Conservation (phyloP, 2,329 filamentous ascomycete genomes). For the Sporothrix protearum region DNA sequence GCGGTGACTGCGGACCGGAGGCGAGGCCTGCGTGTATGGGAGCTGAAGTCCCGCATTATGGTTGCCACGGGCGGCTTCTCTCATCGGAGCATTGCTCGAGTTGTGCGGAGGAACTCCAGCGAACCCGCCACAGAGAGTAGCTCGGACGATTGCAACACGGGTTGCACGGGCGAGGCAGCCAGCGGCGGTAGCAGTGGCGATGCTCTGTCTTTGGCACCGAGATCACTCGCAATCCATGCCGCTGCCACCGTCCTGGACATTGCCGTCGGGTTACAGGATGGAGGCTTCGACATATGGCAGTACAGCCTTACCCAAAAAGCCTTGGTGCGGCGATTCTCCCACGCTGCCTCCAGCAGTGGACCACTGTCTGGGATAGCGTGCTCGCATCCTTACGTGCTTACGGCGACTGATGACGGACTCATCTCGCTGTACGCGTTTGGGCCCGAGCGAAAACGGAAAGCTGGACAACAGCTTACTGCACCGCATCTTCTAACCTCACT, state of each 20-base stretch:
- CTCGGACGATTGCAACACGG: neutral
- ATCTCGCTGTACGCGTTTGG: constrained; percentile 72
- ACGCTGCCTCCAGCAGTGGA: constrained; percentile 60
- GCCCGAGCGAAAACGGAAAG: neutral
- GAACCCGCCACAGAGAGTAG: neutral
- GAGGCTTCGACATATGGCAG: constrained; percentile 67
- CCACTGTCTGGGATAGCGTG: constrained; percentile 68
- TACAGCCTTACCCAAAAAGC: constrained; percentile 44
- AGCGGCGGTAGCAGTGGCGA: constrained; percentile 19
- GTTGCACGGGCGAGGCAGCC: constrained; percentile 26
- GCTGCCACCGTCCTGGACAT: constrained; percentile 53
- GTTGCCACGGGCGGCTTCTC: constrained; percentile 49
- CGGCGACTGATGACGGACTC: constrained; percentile 69
- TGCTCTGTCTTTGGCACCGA: constrained; percentile 43
- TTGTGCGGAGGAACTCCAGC: neutral
- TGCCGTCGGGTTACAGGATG: constrained; percentile 67
- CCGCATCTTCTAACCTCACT: constrained; percentile 71
- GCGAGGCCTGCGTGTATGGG: constrained; percentile 75
- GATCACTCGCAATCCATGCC: constrained; percentile 63
- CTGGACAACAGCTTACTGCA: constrained; percentile 29
- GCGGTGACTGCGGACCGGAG: constrained; percentile 71
- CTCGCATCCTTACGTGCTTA: constrained; percentile 71
- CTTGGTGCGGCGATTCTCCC: constrained; percentile 54
- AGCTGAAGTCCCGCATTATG: constrained; percentile 59
- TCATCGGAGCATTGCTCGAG: neutral